phyloP scores from a whole-genome alignment of 164 flowering plant genomes.

The Tinospora cordifolia region DNA sequence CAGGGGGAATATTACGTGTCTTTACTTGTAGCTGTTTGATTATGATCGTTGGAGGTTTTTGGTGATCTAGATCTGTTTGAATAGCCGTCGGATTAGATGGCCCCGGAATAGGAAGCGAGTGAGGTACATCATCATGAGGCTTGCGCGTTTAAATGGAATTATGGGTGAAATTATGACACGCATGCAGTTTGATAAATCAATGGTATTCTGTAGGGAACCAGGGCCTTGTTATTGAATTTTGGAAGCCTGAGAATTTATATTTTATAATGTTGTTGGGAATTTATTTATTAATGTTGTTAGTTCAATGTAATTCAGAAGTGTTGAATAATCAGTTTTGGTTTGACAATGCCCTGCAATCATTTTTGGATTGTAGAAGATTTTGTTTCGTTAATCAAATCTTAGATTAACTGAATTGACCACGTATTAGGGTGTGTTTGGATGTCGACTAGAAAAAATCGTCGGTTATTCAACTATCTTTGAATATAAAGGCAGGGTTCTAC shows the following conservation, averaged over 20 bases:
- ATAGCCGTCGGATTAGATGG: neutral
- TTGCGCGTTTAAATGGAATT: neutral
- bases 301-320: too few relatives aligned
- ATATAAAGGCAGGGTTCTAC: too few relatives aligned
- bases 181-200: neutral
- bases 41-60: neutral
- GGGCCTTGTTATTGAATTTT: neutral
- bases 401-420: too few relatives aligned
- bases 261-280: neutral
- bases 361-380: too few relatives aligned
- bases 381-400: too few relatives aligned
- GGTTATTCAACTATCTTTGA: too few relatives aligned
- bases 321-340: too few relatives aligned
- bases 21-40: neutral
- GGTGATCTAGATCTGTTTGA: neutral
- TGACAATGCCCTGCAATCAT: too few relatives aligned
- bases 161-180: neutral
- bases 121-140: neutral
- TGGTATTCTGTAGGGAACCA: neutral
- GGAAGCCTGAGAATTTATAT: neutral
- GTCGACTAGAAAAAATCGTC: too few relatives aligned
- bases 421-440: too few relatives aligned
- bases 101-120: neutral
- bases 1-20: too few relatives aligned
- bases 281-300: too few relatives aligned